Evolutionary conservation across 345 rosid species (phyloP).

Genomic region (Anacardium occidentale): DNA sequence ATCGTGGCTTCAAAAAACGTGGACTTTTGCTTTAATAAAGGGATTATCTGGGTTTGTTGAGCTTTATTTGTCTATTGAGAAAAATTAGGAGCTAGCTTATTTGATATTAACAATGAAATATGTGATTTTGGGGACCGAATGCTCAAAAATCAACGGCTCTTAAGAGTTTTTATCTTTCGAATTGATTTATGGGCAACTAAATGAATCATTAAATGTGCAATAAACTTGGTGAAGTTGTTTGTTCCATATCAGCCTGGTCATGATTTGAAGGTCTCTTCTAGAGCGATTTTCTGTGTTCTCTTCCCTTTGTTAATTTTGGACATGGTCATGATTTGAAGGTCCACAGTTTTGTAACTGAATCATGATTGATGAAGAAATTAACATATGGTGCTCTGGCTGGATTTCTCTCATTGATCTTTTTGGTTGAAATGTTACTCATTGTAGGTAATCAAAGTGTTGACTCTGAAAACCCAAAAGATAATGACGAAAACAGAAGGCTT

Average conservation of each 20-base stretch:
- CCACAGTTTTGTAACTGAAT: not conserved
- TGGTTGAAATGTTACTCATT: slow-evolving; percentile 17
- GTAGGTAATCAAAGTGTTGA: slow-evolving; percentile 51
- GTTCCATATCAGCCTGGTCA: not conserved
- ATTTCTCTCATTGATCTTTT: slow-evolving; percentile 6
- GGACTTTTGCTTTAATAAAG: not conserved
- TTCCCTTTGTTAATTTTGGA: not conserved
- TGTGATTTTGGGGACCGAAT: not conserved
- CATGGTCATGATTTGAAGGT: not conserved
- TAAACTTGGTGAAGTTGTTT: not conserved
- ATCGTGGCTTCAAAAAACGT: too few relatives aligned
- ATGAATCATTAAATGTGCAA: not conserved
- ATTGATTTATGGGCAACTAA: not conserved
- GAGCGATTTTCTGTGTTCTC: not conserved
- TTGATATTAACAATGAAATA: not conserved
- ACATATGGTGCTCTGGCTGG: not conserved
- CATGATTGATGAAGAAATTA: not conserved
- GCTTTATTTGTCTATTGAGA: not conserved
- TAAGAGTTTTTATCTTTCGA: not conserved
- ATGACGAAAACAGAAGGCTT: slow-evolving; percentile 32
- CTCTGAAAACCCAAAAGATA: slow-evolving; percentile 37
- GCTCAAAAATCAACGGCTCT: not conserved
- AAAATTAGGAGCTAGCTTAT: not conserved
- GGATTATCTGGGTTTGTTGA: not conserved
- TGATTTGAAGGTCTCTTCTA: not conserved